phyloP scores from a whole-genome alignment of 2,329 filamentous ascomycete genomes.

The Drechslerella coelobrocha region DNA sequence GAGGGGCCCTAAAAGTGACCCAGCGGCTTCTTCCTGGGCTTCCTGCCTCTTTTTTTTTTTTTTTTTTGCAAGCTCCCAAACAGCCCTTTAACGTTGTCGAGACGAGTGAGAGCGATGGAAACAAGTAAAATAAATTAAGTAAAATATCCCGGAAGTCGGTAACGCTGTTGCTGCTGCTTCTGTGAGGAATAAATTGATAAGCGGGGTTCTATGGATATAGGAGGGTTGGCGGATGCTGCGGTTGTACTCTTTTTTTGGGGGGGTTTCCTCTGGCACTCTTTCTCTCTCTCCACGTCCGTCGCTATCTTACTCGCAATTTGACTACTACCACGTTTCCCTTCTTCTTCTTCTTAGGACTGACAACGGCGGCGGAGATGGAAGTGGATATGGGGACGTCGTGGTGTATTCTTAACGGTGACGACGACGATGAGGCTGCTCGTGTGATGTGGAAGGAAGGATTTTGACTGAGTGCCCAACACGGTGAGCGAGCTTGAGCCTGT shows the following conservation, averaged over 20 bases:
- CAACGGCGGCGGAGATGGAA: not conserved
- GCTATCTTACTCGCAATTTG: not conserved
- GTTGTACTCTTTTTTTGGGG: not conserved
- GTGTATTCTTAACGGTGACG: no score
- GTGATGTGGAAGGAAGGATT: not conserved
- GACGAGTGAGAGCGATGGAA: no score
- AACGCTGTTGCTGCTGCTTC: not conserved
- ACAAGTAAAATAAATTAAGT: not conserved
- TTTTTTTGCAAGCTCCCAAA: not conserved
- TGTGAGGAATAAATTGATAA: not conserved
- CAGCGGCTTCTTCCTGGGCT: not conserved
- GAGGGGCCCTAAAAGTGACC: not conserved
- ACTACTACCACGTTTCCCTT: no score
- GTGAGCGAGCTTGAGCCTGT: slow-evolving; percentile 21
- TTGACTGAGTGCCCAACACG: not conserved
- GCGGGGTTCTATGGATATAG: not conserved
- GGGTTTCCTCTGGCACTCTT: not conserved
- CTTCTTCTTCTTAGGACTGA: no score
- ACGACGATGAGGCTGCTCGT: not conserved
- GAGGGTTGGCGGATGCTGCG: not conserved
- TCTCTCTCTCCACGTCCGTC: not conserved
- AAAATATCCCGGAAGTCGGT: not conserved
- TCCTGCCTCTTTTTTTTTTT: not conserved
- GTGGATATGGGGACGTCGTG: no score
- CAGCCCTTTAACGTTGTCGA: not conserved